Base-by-base conservation (phyloP, 805 yeast species). In the Suhomyces sp. region DNA sequence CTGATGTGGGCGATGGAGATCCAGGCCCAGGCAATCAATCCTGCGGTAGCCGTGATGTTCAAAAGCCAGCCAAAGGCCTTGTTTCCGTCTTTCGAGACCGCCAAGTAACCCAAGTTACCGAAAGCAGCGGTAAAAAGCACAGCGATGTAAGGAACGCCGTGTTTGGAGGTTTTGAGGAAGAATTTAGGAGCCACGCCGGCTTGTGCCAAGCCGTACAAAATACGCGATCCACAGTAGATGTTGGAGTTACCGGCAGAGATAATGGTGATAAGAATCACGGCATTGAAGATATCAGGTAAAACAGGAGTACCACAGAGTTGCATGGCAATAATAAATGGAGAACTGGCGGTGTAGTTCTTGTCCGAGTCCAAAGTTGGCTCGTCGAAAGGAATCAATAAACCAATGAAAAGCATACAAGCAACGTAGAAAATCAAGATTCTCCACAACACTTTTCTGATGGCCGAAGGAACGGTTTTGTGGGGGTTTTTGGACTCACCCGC, bases 231-330 rank as follows among this genome's bases (percentile, higher is more conserved):
- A 57, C 84, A 82, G 68, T 86, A 86, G 27, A 86, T 76, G 63
- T 85, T 84, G 12, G 91, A 85, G 71, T 87, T 87, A 64, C 85
- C 93, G 24, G 93, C 91, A n/a, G 92, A 86, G 46, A 85, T 77
- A 52, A 86, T 80, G 15, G 92, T 84, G 20, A 78, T 58, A 45
- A 87, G 64, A 54, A 87, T 82, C 48, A 86, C 85, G 15, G 86
- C 92, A 64, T 87, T 87, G 68, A 87, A 84, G 49, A 87, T 83
- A 62, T 81, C 77, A 44, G 91, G 89, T 53, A 87, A 70, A 2
- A 84, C 78, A 53, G 73, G 72, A 19, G 91, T 86, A 29, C 89
- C 90, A 3, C 85, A 78, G 68, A 84, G 85, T 53, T 75, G 67
- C 61, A 87, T 84, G 39, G 93, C 89, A 65, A 87, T 79, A 55